Percentiles rank a stretch among this genome's conserved stretches.
Conservation (phyloP, 2,329 filamentous ascomycete genomes). For the Akanthomyces muscarius region DNA sequence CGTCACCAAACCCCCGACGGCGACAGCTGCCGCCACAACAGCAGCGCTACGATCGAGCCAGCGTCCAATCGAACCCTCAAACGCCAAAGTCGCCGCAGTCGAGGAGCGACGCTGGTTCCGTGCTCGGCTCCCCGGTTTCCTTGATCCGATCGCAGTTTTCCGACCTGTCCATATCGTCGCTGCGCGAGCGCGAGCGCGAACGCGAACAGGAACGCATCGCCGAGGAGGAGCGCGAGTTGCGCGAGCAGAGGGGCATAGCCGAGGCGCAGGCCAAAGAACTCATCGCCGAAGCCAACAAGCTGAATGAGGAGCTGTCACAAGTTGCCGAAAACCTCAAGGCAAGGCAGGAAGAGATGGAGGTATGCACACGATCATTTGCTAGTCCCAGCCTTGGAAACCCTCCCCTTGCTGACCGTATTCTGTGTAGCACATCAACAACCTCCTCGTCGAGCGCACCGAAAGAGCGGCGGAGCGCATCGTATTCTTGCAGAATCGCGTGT, state of each 20-base stretch:
- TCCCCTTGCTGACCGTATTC: constrained; percentile 27
- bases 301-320: constrained; percentile 48
- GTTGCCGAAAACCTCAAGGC: constrained; percentile 49
- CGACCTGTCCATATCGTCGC: constrained; percentile 35
- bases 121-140: constrained; percentile 35
- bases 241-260: constrained; percentile 29
- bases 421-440: constrained; percentile 56
- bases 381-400: neutral
- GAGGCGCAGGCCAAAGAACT: constrained; percentile 35
- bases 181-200: constrained; percentile 19
- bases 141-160: constrained; percentile 38
- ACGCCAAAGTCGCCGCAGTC: constrained; percentile 19
- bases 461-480: constrained; percentile 55
- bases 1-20: constrained; percentile 11
- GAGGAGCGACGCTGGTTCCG: constrained; percentile 21
- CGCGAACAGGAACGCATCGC: constrained; percentile 23
- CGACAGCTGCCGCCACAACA: neutral
- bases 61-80: neutral
- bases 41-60: constrained; percentile 16
- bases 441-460: constrained; percentile 56
- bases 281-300: constrained; percentile 34
- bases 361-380: constrained; percentile 33
- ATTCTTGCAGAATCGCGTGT: constrained; percentile 55
- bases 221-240: constrained; percentile 25
- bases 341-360: constrained; percentile 56